Percentiles rank a stretch among this genome's conserved stretches.
Conservation (phyloP, 73 alveolate genomes). For the Paramecium primaurelia region DNA sequence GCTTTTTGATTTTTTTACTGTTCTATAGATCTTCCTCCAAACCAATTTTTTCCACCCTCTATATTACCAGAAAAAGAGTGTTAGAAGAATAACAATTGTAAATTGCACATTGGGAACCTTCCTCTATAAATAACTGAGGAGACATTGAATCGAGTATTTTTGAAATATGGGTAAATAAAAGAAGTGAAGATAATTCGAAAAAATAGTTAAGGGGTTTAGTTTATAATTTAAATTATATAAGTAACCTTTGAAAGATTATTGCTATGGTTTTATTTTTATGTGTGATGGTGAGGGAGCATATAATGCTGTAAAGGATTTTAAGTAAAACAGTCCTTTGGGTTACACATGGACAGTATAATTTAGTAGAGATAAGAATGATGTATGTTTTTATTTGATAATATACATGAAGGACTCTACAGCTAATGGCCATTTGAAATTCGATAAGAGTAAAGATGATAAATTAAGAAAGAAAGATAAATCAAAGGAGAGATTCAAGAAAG, state of each 20-base stretch:
- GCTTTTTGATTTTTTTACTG: neutral
- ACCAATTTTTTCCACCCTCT: neutral
- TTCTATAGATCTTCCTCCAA: neutral
- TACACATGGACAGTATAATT: neutral
- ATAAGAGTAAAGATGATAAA: neutral
- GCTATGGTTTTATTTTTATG: constrained; percentile 29
- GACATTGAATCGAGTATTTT: neutral
- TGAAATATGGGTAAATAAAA: neutral
- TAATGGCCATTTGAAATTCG: neutral
- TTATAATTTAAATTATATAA: neutral
- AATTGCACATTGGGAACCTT: constrained; percentile 1
- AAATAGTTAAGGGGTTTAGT: constrained; percentile 15
- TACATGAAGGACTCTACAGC: neutral
- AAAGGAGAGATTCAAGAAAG: neutral
- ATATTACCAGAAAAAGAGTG: neutral
- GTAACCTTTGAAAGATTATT: constrained; percentile 18
- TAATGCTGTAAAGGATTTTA: neutral
- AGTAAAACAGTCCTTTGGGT: neutral
- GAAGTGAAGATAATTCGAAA: neutral
- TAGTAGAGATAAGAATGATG: constrained; percentile 9
- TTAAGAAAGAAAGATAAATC: neutral
- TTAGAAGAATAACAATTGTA: neutral
- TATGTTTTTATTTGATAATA: neutral
- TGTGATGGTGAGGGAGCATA: neutral
- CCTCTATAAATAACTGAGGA: neutral